These are phyloP conservation scores for Phaffia rhodozyma DNA, from an alignment of 1,284 basidiomycete species.

Conservation along the genomic window DNA sequence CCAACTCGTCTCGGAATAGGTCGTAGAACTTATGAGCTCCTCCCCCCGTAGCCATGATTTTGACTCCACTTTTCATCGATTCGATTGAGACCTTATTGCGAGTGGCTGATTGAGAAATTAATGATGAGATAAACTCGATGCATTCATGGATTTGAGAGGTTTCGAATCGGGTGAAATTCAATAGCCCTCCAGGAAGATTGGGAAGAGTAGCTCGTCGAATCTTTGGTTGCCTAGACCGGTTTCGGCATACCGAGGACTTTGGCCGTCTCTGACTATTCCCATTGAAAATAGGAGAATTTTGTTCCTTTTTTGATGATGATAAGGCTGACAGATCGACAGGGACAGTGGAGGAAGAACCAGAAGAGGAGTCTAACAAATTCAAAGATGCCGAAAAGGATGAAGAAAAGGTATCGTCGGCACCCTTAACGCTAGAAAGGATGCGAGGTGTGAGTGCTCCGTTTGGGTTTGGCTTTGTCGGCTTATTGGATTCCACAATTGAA, in stretches of 20 bases:
- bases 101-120: conserved; percentile 74
- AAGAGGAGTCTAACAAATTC: conserved; percentile 30
- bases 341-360: conserved; percentile 21
- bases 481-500: conserved; percentile 20
- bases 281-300: conserved; percentile 1
- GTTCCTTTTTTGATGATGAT: conserved; percentile 38
- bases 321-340: conserved; percentile 25
- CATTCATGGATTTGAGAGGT: conserved; percentile 79
- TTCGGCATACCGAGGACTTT: background rate
- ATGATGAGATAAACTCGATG: conserved; percentile 72
- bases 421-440: conserved; percentile 44
- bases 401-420: conserved; percentile 29
- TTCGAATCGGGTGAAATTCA: conserved; percentile 97
- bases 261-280: background rate
- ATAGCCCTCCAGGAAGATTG: conserved; percentile 85
- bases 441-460: conserved; percentile 74
- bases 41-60: conserved; percentile 96
- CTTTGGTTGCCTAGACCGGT: conserved; percentile 6
- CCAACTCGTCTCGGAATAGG: conserved; percentile 59
- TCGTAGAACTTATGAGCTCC: conserved; percentile 93
- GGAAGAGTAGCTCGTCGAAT: conserved; percentile 50
- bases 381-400: conserved; percentile 23
- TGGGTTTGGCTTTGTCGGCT: conserved; percentile 35
- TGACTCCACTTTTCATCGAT: conserved; percentile 85
- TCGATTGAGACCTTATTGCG: conserved; percentile 80